A percentile compares a stretch with the other conserved stretches of the same genome.
Conservation (phyloP, 352 stramenopile genomes). For the Phytopythium litorale region DNA sequence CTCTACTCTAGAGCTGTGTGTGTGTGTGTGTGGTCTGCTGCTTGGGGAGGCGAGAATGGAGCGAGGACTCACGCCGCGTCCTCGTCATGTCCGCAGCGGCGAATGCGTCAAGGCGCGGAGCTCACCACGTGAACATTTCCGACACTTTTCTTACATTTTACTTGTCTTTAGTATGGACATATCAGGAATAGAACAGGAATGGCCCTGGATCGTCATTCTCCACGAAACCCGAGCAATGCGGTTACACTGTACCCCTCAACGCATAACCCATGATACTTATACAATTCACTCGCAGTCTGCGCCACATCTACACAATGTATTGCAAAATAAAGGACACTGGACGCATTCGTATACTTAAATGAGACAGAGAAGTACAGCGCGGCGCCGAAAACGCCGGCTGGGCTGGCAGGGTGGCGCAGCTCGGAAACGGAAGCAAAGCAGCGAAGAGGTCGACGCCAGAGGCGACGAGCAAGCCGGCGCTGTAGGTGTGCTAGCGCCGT, state of each 20-base stretch:
- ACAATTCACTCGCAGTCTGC: background rate
- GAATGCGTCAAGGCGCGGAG: background rate
- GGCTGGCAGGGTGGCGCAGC: background rate
- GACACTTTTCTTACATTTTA: too few relatives aligned
- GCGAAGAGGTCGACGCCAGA: background rate
- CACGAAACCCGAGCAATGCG: too few relatives aligned
- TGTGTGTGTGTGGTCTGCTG: background rate
- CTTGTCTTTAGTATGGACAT: too few relatives aligned
- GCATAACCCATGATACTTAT: background rate
- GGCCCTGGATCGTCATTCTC: too few relatives aligned
- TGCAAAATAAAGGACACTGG: background rate
- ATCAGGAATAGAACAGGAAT: too few relatives aligned
- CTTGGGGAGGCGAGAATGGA: background rate
- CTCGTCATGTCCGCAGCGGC: background rate
- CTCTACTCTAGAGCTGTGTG: background rate
- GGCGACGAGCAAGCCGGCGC: background rate
- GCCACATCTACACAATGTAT: background rate
- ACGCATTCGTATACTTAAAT: background rate
- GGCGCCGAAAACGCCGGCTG: background rate
- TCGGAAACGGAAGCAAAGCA: constrained; percentile 1
- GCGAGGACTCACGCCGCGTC: background rate
- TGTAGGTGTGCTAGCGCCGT: background rate
- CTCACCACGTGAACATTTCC: too few relatives aligned
- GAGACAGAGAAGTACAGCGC: background rate
- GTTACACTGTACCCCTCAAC: background rate